Base-by-base conservation (phyloP, 495 filamentous ascomycete species). In the Barbatosphaeria neglecta region DNA sequence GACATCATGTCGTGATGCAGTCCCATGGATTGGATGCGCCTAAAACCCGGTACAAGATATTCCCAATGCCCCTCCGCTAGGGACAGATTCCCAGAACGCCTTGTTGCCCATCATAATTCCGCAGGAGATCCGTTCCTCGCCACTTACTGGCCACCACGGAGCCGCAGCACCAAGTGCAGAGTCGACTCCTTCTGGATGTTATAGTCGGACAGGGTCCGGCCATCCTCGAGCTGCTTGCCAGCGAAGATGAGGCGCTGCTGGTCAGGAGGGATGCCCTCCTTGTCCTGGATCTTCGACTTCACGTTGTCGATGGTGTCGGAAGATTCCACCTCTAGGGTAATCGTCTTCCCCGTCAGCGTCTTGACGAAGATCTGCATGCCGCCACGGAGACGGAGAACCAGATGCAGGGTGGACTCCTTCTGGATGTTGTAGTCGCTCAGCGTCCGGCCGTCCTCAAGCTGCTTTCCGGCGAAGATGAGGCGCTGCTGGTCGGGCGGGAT, bases 401-500 rank as follows among this genome's bases (percentile, higher is more conserved):
- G 70, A 69, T 98, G 92, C 11, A 98, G 76, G n/a, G 92, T 98
- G 35, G 84, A 89, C 67, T 97, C 92, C 72, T 98, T 98, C 66
- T 97, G 92, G 44, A 97, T 98, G 74, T 98, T 98, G 79, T 97
- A 97, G 62, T 97, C 92, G 50, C 80, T 86, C 2, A 98, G 73
- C n/a, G 90, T 97, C 16, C 90, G 86, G 20, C 83, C 83, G 58
- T 87, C 83, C 57, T 87, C 78, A 8, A 81, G 53, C 57, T 81
- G 77, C 70, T 78, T 98, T 61, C 92, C 92, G 56, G 92, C 92
- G 66, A 97, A 98, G 76, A 98, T 98, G 55, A 98, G 77, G 56
- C 92, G 93, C 73, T 98, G 93, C 67, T 98, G 92, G 70, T 98
- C 92, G 17, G 92, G 92, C 45, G 93, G 93, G 52, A 98, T 98